These are phyloP conservation scores for Bombardia bombarda DNA, from an alignment of 495 filamentous ascomycete genomes.

Conservation along the genomic window DNA sequence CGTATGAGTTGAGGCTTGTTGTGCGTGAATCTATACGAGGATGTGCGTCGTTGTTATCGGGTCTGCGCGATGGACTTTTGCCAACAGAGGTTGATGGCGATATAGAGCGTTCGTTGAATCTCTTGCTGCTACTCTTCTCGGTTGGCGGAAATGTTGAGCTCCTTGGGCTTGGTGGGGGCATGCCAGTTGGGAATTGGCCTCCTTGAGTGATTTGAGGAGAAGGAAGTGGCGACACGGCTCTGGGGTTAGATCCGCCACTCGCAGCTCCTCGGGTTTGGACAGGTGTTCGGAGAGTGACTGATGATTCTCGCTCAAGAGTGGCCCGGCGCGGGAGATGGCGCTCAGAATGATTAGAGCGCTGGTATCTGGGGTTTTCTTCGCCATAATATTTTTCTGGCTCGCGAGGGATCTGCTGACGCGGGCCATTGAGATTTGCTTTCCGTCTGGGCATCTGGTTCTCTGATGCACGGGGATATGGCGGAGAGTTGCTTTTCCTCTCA, in stretches of 20 bases:
- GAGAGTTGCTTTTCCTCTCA: conserved; percentile 12
- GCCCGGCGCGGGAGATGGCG: conserved; percentile 8
- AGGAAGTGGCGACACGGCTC: conserved; percentile 9
- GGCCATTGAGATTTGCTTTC: conserved; percentile 10
- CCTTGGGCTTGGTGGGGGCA: conserved; percentile 18
- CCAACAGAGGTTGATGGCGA: conserved; percentile 21
- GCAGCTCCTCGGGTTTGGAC: conserved; percentile 5
- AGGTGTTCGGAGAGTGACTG: conserved; percentile 4
- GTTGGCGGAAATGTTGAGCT: conserved; percentile 26
- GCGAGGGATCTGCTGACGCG: conserved; percentile 11
- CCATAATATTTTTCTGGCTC: conserved; percentile 17
- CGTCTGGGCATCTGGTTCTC: conserved; percentile 14
- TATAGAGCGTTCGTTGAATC: conserved; percentile 19
- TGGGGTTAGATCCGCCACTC: conserved; percentile 5
- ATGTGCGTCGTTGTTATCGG: conserved; percentile 8
- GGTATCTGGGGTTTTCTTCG: conserved; percentile 11
- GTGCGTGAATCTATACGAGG: conserved; percentile 15
- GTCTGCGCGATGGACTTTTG: conserved; percentile 13
- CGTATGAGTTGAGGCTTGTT: conserved; percentile 11
- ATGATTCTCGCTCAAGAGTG: conserved; percentile 10
- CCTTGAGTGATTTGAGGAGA: conserved; percentile 4
- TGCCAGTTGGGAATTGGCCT: conserved; percentile 9
- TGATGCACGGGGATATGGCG: conserved; percentile 15
- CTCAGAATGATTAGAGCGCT: conserved; percentile 7
- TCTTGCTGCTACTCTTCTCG: conserved; percentile 11